These are phyloP conservation scores for Phytophthora gonapodyides DNA, from an alignment of 352 stramenopile genomes.

Conservation along the genomic window DNA sequence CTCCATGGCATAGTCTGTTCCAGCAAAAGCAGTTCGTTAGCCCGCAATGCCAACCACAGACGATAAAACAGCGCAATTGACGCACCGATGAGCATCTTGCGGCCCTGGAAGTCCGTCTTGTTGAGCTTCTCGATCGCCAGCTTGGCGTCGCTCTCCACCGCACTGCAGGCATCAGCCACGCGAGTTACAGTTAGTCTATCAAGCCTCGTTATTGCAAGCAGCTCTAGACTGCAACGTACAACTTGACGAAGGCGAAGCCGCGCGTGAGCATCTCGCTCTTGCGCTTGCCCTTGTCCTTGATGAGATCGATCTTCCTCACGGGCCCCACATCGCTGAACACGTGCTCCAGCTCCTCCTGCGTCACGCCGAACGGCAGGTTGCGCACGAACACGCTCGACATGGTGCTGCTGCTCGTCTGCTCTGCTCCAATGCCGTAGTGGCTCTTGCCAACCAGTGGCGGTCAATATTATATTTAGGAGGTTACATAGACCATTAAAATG, in stretches of 20 bases:
- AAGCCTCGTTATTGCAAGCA: not conserved
- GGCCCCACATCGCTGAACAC: constrained; percentile 83
- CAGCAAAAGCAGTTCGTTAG: constrained; percentile 1
- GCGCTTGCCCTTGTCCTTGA: constrained; percentile 88
- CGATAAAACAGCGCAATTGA: constrained; percentile 4
- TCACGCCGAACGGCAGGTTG: constrained; percentile 87
- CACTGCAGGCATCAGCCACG: constrained; percentile 35
- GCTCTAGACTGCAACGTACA: constrained; percentile 50
- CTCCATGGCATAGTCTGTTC: constrained; percentile 71
- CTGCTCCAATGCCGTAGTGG: constrained; percentile 30
- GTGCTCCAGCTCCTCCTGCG: constrained; percentile 84
- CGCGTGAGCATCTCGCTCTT: constrained; percentile 83
- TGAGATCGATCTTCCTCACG: constrained; percentile 87
- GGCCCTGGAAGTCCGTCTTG: constrained; percentile 73
- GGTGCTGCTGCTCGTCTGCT: constrained; percentile 2
- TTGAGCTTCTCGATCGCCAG: constrained; percentile 79
- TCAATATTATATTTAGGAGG: constrained; percentile 14
- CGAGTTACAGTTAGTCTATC: too few relatives aligned
- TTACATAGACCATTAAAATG: not conserved
- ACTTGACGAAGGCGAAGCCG: constrained; percentile 87
- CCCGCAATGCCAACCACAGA: not conserved
- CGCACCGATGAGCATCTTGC: constrained; percentile 82
- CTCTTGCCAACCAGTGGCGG: constrained; percentile 29
- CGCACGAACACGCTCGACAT: constrained; percentile 83
- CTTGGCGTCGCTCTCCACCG: constrained; percentile 71